Evolutionary conservation across 805 yeast genomes (phyloP).

Genomic region (Teunomyces pallodes): DNA sequence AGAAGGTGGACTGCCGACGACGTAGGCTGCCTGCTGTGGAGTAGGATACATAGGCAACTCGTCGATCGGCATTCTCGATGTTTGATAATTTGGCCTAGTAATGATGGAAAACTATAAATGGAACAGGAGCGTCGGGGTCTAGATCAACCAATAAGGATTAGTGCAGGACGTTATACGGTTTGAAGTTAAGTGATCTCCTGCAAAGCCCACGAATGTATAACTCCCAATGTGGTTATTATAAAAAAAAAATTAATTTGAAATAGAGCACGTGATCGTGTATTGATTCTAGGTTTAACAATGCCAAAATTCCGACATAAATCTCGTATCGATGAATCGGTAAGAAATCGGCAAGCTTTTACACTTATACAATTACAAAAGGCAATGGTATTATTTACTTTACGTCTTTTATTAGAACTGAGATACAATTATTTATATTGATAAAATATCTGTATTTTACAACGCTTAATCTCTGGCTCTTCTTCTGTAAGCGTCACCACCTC

Average conservation of each 20-base stretch:
- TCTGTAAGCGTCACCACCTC: constrained; percentile 51
- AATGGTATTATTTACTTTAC: neutral
- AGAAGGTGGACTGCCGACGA: constrained; percentile 15
- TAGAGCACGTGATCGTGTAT: neutral
- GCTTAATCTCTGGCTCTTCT: constrained; percentile 57
- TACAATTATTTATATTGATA: constrained; percentile 3
- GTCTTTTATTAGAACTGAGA: constrained; percentile 3
- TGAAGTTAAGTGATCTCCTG: neutral
- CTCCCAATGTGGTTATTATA: neutral
- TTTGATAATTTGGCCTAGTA: neutral
- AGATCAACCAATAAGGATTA: constrained; percentile 2
- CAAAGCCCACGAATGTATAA: neutral
- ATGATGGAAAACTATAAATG: neutral
- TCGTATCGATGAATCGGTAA: no score
- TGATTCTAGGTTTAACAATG: neutral
- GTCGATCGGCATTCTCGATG: constrained; percentile 23
- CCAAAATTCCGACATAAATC: no score
- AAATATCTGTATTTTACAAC: constrained; percentile 2
- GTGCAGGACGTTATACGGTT: neutral
- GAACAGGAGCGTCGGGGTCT: neutral
- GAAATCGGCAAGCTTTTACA: no score
- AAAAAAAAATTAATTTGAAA: neutral
- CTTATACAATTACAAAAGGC: no score
- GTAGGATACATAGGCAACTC: constrained; percentile 47
- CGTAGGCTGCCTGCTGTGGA: constrained; percentile 42